A percentile compares a stretch with the other conserved stretches of the same genome.
phyloP scores from a whole-genome alignment of 1,139 yeast species.

The Groenewaldozyma sp. region DNA sequence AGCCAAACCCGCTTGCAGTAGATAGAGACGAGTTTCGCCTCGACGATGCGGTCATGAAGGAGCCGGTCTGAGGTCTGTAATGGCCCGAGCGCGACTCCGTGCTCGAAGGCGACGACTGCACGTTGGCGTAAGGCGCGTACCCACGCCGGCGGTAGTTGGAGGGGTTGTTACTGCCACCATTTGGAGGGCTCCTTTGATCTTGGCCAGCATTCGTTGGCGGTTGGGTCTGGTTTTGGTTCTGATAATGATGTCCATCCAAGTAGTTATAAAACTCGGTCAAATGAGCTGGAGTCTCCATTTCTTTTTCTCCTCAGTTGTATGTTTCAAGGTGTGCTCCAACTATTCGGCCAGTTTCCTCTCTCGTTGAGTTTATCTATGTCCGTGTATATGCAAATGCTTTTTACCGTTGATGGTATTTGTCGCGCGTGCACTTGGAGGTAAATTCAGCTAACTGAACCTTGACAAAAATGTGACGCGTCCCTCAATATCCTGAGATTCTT shows the following conservation, averaged over 20 bases:
- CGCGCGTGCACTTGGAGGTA: background rate
- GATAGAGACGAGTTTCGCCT: background rate
- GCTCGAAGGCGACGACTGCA: background rate
- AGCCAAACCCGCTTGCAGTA: background rate
- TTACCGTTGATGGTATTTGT: conserved; percentile 1
- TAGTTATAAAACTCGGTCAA: conserved; percentile 47
- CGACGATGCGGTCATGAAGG: background rate
- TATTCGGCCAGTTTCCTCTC: no score
- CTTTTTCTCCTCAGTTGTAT: background rate
- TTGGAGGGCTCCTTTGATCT: background rate
- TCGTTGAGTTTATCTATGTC: no score
- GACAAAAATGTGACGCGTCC: no score
- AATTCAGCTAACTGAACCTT: background rate
- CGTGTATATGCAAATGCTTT: no score
- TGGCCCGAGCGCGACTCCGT: background rate
- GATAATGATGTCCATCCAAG: no score
- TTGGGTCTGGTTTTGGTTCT: no score
- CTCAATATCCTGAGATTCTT: no score
- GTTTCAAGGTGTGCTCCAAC: background rate
- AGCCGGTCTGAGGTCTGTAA: background rate
- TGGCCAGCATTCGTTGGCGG: background rate
- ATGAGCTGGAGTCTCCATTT: conserved; percentile 26
- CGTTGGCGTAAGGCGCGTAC: no score
- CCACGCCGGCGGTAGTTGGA: no score
- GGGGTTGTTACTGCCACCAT: background rate